Percentiles rank a stretch among this genome's conserved stretches.
Conservation (phyloP, 371 early-diverging fungal species). For the Mortierella polycephala region DNA sequence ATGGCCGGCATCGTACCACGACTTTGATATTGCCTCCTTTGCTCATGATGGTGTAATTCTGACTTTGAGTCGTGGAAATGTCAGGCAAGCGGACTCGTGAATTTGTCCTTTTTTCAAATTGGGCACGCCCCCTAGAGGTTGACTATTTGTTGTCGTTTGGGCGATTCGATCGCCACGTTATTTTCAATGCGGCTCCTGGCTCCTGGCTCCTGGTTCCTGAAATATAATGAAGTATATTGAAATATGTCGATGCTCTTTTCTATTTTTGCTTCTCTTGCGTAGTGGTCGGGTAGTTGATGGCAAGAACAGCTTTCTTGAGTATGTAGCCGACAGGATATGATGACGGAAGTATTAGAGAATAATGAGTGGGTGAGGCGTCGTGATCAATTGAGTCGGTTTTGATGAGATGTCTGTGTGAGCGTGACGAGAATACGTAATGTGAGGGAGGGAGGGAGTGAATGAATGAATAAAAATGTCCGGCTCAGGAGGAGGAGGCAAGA, state of each 20-base stretch:
- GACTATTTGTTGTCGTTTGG: conserved; percentile 6
- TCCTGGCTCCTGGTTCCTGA: conserved; percentile 4
- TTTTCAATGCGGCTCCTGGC: conserved; percentile 1
- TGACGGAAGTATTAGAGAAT: background rate
- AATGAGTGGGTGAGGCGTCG: too few relatives aligned
- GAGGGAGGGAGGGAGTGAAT: too few relatives aligned
- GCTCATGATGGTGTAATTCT: conserved; percentile 30
- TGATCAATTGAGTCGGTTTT: background rate
- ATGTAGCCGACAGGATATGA: background rate
- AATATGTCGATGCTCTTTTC: too few relatives aligned
- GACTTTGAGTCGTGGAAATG: too few relatives aligned
- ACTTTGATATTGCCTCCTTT: conserved; percentile 78
- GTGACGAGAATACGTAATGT: background rate
- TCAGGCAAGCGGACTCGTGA: too few relatives aligned
- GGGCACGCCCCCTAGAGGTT: too few relatives aligned
- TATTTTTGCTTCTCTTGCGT: too few relatives aligned
- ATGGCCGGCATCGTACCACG: conserved; percentile 82
- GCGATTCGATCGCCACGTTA: conserved; percentile 25
- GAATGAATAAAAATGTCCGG: too few relatives aligned
- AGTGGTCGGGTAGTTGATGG: too few relatives aligned
- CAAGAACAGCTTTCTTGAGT: background rate
- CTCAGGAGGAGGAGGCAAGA: too few relatives aligned
- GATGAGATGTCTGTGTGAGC: background rate
- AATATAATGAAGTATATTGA: too few relatives aligned
- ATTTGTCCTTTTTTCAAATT: background rate